Base-by-base conservation (phyloP, 768 basidiomycete species). In the Termitomyces heimii region DNA sequence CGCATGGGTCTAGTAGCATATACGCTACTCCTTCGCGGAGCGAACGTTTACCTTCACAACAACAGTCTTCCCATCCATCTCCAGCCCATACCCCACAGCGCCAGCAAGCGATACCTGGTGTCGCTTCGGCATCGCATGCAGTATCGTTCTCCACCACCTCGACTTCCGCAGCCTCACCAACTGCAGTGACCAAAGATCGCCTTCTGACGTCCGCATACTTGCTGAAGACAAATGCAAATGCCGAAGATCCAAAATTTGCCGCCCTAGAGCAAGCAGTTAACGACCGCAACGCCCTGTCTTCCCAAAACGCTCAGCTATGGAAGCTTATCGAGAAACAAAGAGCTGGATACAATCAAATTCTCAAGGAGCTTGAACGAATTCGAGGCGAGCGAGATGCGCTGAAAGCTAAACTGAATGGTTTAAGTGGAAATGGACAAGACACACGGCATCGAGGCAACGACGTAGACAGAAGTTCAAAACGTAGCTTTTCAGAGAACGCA, bases 311-410 rank as follows among this genome's bases (percentile, higher is more conserved):
- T 16, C 92, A 95, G 73, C 83, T 96, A 22, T 96, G 94, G 94
- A 95, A 94, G 71, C 81, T 95, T 60, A 87, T 96, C 67, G 92
- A 95, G 78, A 95, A 94, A 69, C 92, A 94, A 70, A 82, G 92
- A 55, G 71, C 82, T 22, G 89, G 85, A n/a, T 90, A 90, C 67
- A 83, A 81, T 58, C 84, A 88, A 56, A 82, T 92, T 55, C 75
- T 88, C 68, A 90, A 90, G 72, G 92, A 96, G 64, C 78, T 92
- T 44, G 93, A 95, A 62, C 83, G 94, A 54, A 81, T 96, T 51
- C 79, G 94, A 14, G 75, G 75, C 12, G 94, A 96, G 68, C 82
- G 94, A 18, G 93, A 94, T 65, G 68, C 77, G 9, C 88, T 78
- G 75, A 88, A 77, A 68, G 68, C 70, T 45, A 83, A 82, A 63